Percentiles rank a stretch among this genome's conserved stretches.
phyloP scores from a whole-genome alignment of 345 rosid genomes.

The Salix exigua region DNA sequence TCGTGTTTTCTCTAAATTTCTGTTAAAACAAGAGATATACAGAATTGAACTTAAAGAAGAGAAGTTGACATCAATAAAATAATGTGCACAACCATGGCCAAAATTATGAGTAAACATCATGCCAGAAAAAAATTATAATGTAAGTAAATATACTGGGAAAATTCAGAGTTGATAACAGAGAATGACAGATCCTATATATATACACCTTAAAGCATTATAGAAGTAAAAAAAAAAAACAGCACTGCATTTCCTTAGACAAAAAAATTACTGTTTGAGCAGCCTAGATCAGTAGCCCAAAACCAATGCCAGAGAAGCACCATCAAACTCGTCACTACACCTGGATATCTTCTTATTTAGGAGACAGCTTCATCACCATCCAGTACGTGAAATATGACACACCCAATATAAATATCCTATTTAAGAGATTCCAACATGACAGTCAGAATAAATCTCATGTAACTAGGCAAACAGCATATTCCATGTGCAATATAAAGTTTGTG shows the following conservation, averaged over 20 bases:
- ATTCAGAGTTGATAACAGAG: not conserved
- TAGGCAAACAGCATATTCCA: slow-evolving; percentile 39
- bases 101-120: not conserved
- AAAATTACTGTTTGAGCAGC: slow-evolving; percentile 31
- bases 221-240: slow-evolving; percentile 15
- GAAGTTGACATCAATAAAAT: not conserved
- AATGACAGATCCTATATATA: not conserved
- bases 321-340: slow-evolving; percentile 74
- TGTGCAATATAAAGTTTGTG: slow-evolving; percentile 27
- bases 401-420: slow-evolving; percentile 79
- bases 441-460: slow-evolving; percentile 46
- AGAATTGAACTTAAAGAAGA: not conserved
- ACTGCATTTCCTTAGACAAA: slow-evolving; percentile 5
- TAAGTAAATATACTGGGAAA: not conserved
- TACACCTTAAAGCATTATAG: slow-evolving; percentile 7
- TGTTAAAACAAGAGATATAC: not conserved
- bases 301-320: slow-evolving; percentile 48
- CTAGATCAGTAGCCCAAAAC: slow-evolving; percentile 38
- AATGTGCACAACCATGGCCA: not conserved
- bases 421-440: slow-evolving; percentile 67
- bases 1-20: not conserved
- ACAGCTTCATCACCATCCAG: slow-evolving; percentile 75
- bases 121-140: not conserved
- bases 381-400: slow-evolving; percentile 66
- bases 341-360: slow-evolving; percentile 77